phyloP scores from a whole-genome alignment of 1,139 yeast species.

The Debaryomycetaceae sp. region DNA sequence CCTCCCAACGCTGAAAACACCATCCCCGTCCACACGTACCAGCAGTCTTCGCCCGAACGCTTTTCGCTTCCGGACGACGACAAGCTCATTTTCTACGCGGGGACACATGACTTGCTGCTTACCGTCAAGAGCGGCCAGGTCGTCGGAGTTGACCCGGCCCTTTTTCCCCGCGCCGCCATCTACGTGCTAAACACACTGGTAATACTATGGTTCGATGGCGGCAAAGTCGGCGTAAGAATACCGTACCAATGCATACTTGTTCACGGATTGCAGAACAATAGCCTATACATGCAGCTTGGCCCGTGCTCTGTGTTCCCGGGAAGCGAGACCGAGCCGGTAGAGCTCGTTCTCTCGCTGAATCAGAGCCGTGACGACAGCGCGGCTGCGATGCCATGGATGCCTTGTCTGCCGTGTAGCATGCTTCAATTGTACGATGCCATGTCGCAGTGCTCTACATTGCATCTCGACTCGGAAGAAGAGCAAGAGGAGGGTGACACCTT shows the following conservation, averaged over 20 bases:
- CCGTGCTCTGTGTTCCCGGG: slow-evolving; percentile 9
- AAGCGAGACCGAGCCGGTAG: slow-evolving; percentile 10
- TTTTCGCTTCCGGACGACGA: slow-evolving; percentile 31
- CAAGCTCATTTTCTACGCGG: slow-evolving; percentile 31
- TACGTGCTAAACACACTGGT: slow-evolving; percentile 30
- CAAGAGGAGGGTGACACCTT: slow-evolving; percentile 4
- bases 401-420: slow-evolving; percentile 5
- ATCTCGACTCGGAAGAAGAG: slow-evolving; percentile 20
- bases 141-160: slow-evolving; percentile 5
- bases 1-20: slow-evolving; percentile 35
- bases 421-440: slow-evolving; percentile 18
- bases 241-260: slow-evolving; percentile 29
- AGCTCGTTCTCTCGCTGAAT: slow-evolving; percentile 7
- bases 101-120: slow-evolving; percentile 15
- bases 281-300: slow-evolving; percentile 25
- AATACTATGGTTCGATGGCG: slow-evolving; percentile 23
- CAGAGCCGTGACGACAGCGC: neutral
- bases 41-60: slow-evolving; percentile 29
- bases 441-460: slow-evolving; percentile 28
- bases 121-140: slow-evolving; percentile 2
- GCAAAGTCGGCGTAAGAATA: slow-evolving; percentile 24
- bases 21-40: slow-evolving; percentile 21
- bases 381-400: no score
- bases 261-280: slow-evolving; percentile 23
- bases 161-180: slow-evolving; percentile 12